These are phyloP conservation scores for Oryza rufipogon DNA, from an alignment of 176 grass and related monocot genomes.

Conservation along the genomic window DNA sequence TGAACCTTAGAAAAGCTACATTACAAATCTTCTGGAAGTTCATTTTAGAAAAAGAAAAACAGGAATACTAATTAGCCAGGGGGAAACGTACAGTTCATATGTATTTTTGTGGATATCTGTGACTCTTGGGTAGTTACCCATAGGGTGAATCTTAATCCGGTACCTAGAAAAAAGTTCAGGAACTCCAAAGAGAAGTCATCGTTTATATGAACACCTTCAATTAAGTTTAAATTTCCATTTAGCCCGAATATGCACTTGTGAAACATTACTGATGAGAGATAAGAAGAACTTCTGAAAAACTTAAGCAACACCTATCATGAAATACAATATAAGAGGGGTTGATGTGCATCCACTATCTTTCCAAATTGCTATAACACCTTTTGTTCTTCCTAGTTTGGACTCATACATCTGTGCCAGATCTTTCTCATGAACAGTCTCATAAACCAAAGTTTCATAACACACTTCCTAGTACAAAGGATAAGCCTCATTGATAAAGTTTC, in stretches of 20 bases:
- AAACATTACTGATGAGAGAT: background rate
- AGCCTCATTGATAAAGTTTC: background rate
- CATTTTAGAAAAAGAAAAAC: background rate
- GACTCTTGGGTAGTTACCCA: conserved; percentile 97
- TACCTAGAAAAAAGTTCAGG: conserved; percentile 60
- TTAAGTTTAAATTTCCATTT: conserved; percentile 3
- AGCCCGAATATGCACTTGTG: background rate
- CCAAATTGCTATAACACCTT: background rate
- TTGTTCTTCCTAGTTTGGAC: background rate
- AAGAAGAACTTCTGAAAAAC: background rate
- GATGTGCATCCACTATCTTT: background rate
- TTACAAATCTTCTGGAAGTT: background rate
- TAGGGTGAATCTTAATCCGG: conserved; percentile 92
- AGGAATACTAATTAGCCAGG: background rate
- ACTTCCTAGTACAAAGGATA: background rate
- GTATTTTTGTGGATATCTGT: conserved; percentile 83
- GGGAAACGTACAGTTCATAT: conserved; percentile 84
- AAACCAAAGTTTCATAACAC: background rate
- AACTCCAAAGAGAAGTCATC: conserved; percentile 21
- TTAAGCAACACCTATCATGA: background rate
- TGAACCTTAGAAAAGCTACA: background rate
- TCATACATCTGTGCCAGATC: background rate
- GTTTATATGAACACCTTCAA: background rate
- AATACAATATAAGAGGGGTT: background rate
- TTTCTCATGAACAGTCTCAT: background rate